Evolutionary conservation across 2,329 filamentous ascomycete species (phyloP), one percentile per base, ranked within the genome.

Genomic region (Leptosphaerulina australis): DNA sequence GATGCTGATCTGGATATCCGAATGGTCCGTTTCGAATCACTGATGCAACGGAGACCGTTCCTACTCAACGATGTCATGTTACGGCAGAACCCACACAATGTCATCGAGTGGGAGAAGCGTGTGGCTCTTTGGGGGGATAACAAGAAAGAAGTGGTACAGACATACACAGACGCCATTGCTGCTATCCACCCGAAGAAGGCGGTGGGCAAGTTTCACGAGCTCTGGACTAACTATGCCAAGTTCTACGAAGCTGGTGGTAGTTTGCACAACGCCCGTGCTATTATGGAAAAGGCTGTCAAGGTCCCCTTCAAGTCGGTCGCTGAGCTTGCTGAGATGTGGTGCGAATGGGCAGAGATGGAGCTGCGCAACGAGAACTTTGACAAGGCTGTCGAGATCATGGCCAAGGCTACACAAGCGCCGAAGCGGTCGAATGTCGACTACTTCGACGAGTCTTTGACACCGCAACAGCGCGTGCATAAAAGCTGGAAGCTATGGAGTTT

Each of bases 401-500:
- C 90, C 30, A 97, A 96, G 73, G 94, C 94, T 14, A 93, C 94
- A 4, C 92, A 96, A 72, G 90, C 94, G n/a, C 92, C 94, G 0
- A 97, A 97, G 74, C 81, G 91, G 59, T 97, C 93, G n/a, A 95
- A 86, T 2, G 91, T 99, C n/a, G 94, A 99, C 76, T 99, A 97
- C 71, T 99, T 97, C 67, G 94, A 99, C 70, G 95, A 99, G 70
- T 91, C 84, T 0, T 78, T 99, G 5, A 91, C 91, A 1, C 93
- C 94, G 3, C 94, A 99, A 71, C 94, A 97, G 76, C 85, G 95
- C 56, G 90, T 99, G 3, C 94, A 99, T 77, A 99, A 99, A 80
- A 96, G 91, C 70, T 99, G 94, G 94, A 99, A 97, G 73, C 77
- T 99, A 9, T 99, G 94, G 94, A 96, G 91, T 74, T 99, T 99